Base-by-base conservation (phyloP, 768 basidiomycete genomes). In the Calocera viscosa region DNA sequence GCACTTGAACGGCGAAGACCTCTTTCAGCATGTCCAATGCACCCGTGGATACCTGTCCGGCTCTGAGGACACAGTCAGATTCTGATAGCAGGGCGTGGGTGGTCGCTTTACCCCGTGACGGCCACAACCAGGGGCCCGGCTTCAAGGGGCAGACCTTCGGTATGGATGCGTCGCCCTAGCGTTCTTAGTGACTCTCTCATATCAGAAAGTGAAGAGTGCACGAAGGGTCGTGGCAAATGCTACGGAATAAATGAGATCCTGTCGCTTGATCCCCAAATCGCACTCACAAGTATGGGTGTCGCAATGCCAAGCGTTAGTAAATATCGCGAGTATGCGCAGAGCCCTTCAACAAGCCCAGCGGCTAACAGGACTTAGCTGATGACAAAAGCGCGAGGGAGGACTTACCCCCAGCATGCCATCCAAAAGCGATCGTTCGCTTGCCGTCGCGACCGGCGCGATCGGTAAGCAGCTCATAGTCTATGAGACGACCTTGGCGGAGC, bases 391-490 rank as follows among this genome's bases (percentile, higher is more conserved):
- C 49, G 1, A 26, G 22, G 67, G 10, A 63, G 0, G 33, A 71
- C 83, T 64, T 67, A 91, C 90, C 88, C 75, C 94, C 94, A 0
- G 94, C 94, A 71, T 88, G 91, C 86, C 87, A 93, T 0, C 93
- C 94, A 77, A 96, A 95, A 0, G 87, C 92, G 19, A 94, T 90
- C 0, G 88, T 89, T 24, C 94, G 79, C 74, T 88, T 88, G 2
- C 87, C 89, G 28, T 78, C 70, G 26, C 26, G 53, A 0, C 64
- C 70, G 39, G 80, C 77, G 2, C 74, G 68, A 26, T 77, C 82
- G 1, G 84, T 88, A 28, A 96, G 76, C 1, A 94, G 82, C 72
- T 96, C 94, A 71, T 91, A 94, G 75, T 96, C 94, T 65, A 96
- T 81, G 16, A 95, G 75, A 1, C 82, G 75, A 68, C 71, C 73